Percentiles rank a stretch among this genome's conserved stretches.
Conservation (phyloP, 768 basidiomycete species). For the Dacryopinax primogenitus region DNA sequence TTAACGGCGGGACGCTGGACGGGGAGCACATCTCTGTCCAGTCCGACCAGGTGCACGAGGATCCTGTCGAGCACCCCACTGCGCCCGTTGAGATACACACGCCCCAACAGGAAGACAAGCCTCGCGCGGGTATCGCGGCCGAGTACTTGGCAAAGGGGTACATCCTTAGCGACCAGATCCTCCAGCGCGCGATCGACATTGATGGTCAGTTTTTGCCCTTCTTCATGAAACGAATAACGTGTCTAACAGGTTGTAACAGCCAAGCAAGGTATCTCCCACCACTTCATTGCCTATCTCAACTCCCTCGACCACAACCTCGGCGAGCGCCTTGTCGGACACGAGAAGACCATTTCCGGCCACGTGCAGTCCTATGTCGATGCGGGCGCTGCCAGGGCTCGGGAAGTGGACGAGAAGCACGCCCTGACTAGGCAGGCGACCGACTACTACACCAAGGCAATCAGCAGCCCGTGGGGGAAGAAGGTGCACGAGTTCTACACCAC, state of each 20-base stretch:
- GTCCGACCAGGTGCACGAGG: slow-evolving; percentile 49
- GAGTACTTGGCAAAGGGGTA: slow-evolving; percentile 92
- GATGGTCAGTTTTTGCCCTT: slow-evolving; percentile 25
- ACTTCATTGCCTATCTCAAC: slow-evolving; percentile 70
- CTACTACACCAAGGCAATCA: slow-evolving; percentile 64
- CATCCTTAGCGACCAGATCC: slow-evolving; percentile 57
- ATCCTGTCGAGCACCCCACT: slow-evolving; percentile 33
- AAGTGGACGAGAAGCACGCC: slow-evolving; percentile 73
- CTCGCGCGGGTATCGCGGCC: slow-evolving; percentile 76
- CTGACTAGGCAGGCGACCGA: slow-evolving; percentile 55
- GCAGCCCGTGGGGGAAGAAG: slow-evolving; percentile 64
- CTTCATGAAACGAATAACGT: slow-evolving; percentile 28
- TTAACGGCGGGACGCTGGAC: slow-evolving; percentile 60
- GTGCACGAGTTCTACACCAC: slow-evolving; percentile 72
- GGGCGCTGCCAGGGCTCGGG: slow-evolving; percentile 56
- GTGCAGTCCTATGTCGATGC: slow-evolving; percentile 48
- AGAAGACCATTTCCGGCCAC: slow-evolving; percentile 67
- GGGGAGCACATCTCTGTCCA: slow-evolving; percentile 56
- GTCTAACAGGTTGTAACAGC: slow-evolving; percentile 27
- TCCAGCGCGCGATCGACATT: slow-evolving; percentile 40
- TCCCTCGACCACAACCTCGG: slow-evolving; percentile 60
- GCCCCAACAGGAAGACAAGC: slow-evolving; percentile 82
- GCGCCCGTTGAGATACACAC: slow-evolving; percentile 14
- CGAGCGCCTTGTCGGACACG: slow-evolving; percentile 56
- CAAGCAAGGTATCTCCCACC: slow-evolving; percentile 76